Base-by-base conservation (phyloP, 1,139 yeast genomes). In the Saccharomyces hybrid region DNA sequence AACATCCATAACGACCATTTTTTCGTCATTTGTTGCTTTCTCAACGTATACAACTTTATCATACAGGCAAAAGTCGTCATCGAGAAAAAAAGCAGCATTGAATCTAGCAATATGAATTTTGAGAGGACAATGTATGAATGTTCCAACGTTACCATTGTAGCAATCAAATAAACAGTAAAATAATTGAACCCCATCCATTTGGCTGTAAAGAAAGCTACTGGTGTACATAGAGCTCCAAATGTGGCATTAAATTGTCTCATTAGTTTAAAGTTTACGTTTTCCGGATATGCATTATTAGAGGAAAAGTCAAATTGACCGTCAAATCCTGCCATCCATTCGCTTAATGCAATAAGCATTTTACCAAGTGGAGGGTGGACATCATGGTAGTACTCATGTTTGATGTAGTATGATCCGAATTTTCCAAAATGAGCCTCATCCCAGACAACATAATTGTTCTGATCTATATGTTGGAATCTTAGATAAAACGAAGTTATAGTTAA, bases 391-490 rank as follows among this genome's bases (percentile, higher is more conserved):
- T 83, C 87, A 61, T 82, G 82, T 56, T 78, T 77, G 57, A 84
- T 72, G 65, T 85, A 85, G 59, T 81, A 75, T 2, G 84, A 78
- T 4, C 86, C 87, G 66, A 82, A 82, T 58, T 75, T 75, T 20
- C 78, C 78, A 72, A 87, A 87, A 74, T 88, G 97, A 7, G 97
- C 97, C 68, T 89, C 97, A 72, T 91, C 99, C 99, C 99, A 93
- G 7, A 90, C 84, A 9, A 95, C 97, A 46, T 75, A 72, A 53
- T 79, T 73, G 44, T 86, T 76, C 31, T 74, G 76, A 54, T 83
- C 87, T 53, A 93, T 86, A 38, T 77, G 76, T 63, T 84, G 80
- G 49, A 88, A 75, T 54, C 98, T 79, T 9, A 90, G 78, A 60
- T 79, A 79, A 13, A 87, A 80, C 1, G 95, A 83, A 2, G 86